Base-by-base conservation (phyloP, 345 rosid genomes). In the Isatis tinctoria region DNA sequence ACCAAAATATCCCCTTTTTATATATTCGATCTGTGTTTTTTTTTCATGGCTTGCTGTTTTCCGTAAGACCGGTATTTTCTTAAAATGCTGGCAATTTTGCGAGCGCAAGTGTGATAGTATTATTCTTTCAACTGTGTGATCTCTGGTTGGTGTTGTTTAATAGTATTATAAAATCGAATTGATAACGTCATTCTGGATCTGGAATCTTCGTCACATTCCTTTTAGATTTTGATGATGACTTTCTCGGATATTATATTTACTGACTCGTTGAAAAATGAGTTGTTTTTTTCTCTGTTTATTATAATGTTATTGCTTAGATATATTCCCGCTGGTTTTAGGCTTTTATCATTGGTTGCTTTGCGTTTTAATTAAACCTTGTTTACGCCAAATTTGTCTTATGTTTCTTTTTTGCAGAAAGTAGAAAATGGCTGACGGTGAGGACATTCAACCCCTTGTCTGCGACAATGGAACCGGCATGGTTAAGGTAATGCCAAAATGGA, bases 381-480 rank as follows among this genome's bases (percentile, higher is more conserved):
- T 28, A 62, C 63, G 45, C 70, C 76, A 13, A 30, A 72, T 41
- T 63, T 24, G 16, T 41, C 8, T 48, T 12, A 10, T 47, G 20
- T 6, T 39, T 52, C 0, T 33, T 10, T 27, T 73, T 64, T 56
- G 37, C 71, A 73, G 77, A 41, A 53, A 41, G 5, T 73, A 73
- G 70, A 73, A 66, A 57, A 74, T 74, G 77, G 72, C 72, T 32
- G 71, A 74, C 37, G 72, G 65, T 65, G 77, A 64, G 32, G 77
- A 74, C 30, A 65, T 74, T 65, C 77, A 74, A 65, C 77, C 65
- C 30, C 71, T 73, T 64, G 77, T 90, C 18, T 87, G 91, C 32
- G 96, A 89, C 74, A 89, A 89, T 86, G 92, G 96, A 74, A 89
- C 95, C 11, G 95, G 95, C 78, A 89, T 90, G 96, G 93, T 90